Conservation (phyloP, 73 alveolate genomes). For the Stentor roeselii region DNA sequence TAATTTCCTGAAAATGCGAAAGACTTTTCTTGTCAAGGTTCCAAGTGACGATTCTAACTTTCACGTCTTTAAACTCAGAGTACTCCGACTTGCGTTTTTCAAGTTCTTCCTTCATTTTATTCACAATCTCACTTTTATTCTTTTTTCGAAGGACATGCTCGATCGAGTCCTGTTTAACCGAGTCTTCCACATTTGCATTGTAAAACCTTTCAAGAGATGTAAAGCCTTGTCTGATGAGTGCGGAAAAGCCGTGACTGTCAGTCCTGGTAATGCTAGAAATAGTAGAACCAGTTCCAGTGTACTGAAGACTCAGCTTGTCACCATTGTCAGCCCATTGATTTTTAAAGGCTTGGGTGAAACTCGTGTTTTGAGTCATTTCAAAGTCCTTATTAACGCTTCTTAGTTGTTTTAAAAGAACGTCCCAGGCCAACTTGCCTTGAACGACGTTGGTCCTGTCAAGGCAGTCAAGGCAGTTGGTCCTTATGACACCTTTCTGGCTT, state of each 20-base stretch:
- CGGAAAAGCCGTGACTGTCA: constrained; percentile 29
- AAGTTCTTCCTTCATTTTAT: neutral
- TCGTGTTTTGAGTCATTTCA: neutral
- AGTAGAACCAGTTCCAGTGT: constrained; percentile 89
- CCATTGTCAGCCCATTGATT: constrained; percentile 24
- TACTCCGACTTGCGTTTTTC: neutral
- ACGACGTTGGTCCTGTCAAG: constrained; percentile 87
- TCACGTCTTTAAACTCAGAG: neutral
- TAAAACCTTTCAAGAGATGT: neutral
- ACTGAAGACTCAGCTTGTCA: constrained; percentile 71
- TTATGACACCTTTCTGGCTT: constrained; percentile 69
- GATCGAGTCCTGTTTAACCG: neutral
- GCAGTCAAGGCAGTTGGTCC: constrained; percentile 92
- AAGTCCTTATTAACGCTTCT: constrained; percentile 2
- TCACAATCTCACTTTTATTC: neutral
- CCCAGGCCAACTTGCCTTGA: constrained; percentile 29
- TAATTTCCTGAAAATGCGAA: constrained; percentile 1
- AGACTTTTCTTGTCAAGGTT: neutral
- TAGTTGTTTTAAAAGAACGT: neutral
- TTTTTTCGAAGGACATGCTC: neutral
- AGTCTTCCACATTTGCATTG: neutral
- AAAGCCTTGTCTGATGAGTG: neutral
- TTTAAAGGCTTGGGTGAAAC: neutral
- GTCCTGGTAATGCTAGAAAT: constrained; percentile 71
- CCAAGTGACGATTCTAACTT: neutral